A percentile compares a stretch with the other conserved stretches of the same genome.
phyloP scores from a whole-genome alignment of 352 stramenopile species.

The Blastocystis sp. region DNA sequence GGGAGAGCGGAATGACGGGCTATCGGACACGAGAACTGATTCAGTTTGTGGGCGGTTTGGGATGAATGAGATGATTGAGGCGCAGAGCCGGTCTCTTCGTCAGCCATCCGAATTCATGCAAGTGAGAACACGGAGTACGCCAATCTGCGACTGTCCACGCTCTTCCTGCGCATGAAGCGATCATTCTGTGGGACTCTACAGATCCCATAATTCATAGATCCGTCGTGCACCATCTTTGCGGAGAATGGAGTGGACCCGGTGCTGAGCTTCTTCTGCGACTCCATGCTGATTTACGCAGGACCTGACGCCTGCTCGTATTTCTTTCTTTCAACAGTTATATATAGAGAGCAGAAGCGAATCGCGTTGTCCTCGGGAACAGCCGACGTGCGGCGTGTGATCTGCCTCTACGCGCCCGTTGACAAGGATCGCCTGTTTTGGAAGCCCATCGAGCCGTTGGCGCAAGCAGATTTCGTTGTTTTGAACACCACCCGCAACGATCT shows the following conservation, averaged over 20 bases:
- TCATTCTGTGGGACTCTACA: background rate
- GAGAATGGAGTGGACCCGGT: background rate
- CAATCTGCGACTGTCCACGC: background rate
- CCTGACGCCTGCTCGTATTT: background rate
- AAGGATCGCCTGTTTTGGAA: background rate
- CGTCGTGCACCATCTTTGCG: constrained; percentile 9
- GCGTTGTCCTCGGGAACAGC: background rate
- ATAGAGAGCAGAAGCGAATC: background rate
- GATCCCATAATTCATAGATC: background rate
- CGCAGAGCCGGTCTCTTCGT: too few relatives aligned
- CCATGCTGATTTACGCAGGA: background rate
- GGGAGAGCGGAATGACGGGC: background rate
- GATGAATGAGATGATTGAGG: too few relatives aligned
- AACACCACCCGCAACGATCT: constrained; percentile 32
- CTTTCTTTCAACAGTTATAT: background rate
- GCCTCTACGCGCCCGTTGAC: background rate
- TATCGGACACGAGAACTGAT: background rate
- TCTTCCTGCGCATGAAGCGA: background rate
- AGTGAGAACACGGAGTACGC: too few relatives aligned
- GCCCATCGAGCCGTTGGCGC: background rate
- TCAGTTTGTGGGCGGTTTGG: too few relatives aligned
- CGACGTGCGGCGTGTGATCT: background rate
- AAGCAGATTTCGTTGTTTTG: constrained; percentile 21
- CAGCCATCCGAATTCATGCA: too few relatives aligned
- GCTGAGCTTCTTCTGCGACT: background rate